A percentile compares a stretch with the other conserved stretches of the same genome.
Evolutionary conservation across 129 eudicot species (phyloP).

Genomic region (Helianthus annuus): HanXRQr2.0-SUNRISE NC_035439.2:118346113-118346612

Average conservation of each 20-base stretch:
- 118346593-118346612: slow-evolving; percentile 84
- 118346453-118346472: slow-evolving; percentile 85
- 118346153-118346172: slow-evolving; percentile 94
- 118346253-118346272: slow-evolving; percentile 82
- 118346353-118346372: slow-evolving; percentile 89
- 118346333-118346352: slow-evolving; percentile 88
- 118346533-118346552: slow-evolving; percentile 85
- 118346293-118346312: slow-evolving; percentile 78
- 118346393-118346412: slow-evolving; percentile 81
- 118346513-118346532: slow-evolving; percentile 79
- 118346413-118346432: slow-evolving; percentile 88
- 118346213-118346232: slow-evolving; percentile 87
- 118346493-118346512: slow-evolving; percentile 80
- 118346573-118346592: slow-evolving; percentile 83
- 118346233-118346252: slow-evolving; percentile 89
- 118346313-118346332: slow-evolving; percentile 82
- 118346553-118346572: slow-evolving; percentile 95
- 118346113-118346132: slow-evolving; percentile 15
- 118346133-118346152: slow-evolving; percentile 54
- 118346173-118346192: slow-evolving; percentile 91
- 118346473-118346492: slow-evolving; percentile 65
- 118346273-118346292: slow-evolving; percentile 64
- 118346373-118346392: slow-evolving; percentile 87
- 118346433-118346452: slow-evolving; percentile 89
- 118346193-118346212: slow-evolving; percentile 90